Evolutionary conservation across 352 stramenopile genomes (phyloP).

Genomic region (Halophytophthora batemanensis): DNA sequence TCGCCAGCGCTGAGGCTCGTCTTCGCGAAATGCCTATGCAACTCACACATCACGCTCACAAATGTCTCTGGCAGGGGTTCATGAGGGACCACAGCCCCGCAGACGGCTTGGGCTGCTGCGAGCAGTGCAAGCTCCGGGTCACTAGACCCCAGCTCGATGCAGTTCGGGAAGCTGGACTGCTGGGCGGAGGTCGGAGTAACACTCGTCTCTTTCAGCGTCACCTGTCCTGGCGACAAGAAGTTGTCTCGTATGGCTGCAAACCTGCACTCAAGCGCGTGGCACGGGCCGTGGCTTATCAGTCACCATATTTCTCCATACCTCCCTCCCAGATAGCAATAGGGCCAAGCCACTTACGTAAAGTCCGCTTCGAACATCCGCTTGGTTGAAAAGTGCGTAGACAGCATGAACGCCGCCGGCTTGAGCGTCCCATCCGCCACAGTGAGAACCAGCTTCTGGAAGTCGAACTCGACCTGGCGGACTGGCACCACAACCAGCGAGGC

Average conservation of each 20-base stretch:
- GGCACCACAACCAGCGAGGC: constrained; percentile 14
- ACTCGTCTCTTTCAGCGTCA: constrained; percentile 47
- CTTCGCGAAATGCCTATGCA: constrained; percentile 33
- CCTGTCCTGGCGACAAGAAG: constrained; percentile 46
- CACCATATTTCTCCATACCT: neutral
- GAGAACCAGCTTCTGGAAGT: constrained; percentile 44
- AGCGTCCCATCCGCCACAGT: constrained; percentile 48
- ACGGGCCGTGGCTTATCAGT: neutral
- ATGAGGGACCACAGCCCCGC: constrained; percentile 34
- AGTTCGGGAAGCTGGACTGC: constrained; percentile 28
- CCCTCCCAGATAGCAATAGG: neutral
- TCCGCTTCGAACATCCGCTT: constrained; percentile 37
- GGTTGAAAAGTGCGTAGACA: constrained; percentile 38
- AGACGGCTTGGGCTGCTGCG: constrained; percentile 19
- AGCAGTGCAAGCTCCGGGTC: constrained; percentile 46
- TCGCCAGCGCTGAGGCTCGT: neutral
- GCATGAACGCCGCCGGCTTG: constrained; percentile 40
- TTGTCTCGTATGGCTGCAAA: constrained; percentile 56
- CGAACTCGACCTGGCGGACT: constrained; percentile 62
- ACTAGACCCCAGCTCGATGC: constrained; percentile 33
- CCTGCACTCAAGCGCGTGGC: constrained; percentile 12
- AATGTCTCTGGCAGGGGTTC: constrained; percentile 38
- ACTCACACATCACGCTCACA: constrained; percentile 29
- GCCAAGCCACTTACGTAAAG: constrained; percentile 30
- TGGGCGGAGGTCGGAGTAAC: constrained; percentile 12